Percentiles rank a stretch among this genome's conserved stretches.
phyloP scores from a whole-genome alignment of 192 early-diverging fungal genomes.

The Umbelopsis sp. region DNA sequence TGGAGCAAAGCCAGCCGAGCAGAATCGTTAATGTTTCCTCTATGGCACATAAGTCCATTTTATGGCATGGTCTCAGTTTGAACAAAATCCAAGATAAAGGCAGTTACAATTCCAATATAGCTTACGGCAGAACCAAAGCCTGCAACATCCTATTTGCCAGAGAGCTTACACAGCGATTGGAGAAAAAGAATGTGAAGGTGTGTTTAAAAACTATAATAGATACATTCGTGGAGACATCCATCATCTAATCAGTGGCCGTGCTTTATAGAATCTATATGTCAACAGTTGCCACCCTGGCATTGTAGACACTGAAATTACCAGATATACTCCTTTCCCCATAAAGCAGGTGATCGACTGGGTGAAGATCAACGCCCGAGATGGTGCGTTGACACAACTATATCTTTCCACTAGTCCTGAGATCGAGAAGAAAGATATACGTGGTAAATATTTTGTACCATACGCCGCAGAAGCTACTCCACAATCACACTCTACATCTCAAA shows the following conservation, averaged over 20 bases:
- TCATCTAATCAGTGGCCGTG: not conserved
- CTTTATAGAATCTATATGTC: constrained; percentile 25
- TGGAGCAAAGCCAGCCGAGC: constrained; percentile 28
- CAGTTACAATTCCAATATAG: constrained; percentile 19
- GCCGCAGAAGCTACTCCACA: not conserved
- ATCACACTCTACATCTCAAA: not conserved
- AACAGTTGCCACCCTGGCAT: constrained; percentile 36
- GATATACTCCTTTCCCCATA: constrained; percentile 22
- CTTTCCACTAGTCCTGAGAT: constrained; percentile 56
- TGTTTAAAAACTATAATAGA: not conserved
- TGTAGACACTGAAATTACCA: constrained; percentile 27
- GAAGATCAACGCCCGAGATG: constrained; percentile 38
- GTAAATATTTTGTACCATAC: constrained; percentile 40
- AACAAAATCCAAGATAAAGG: constrained; percentile 26
- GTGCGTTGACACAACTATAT: constrained; percentile 52
- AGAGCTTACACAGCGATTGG: constrained; percentile 29
- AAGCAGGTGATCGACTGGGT: not conserved
- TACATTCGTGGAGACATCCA: not conserved
- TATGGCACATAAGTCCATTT: constrained; percentile 4
- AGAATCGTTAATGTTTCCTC: constrained; percentile 42
- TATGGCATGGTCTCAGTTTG: constrained; percentile 22
- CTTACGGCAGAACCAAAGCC: constrained; percentile 28
- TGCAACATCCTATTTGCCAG: constrained; percentile 36
- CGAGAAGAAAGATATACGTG: constrained; percentile 44
- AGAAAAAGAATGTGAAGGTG: constrained; percentile 34